Base-by-base conservation (phyloP, 2,329 filamentous ascomycete genomes). In the Colletotrichum sp. region DNA sequence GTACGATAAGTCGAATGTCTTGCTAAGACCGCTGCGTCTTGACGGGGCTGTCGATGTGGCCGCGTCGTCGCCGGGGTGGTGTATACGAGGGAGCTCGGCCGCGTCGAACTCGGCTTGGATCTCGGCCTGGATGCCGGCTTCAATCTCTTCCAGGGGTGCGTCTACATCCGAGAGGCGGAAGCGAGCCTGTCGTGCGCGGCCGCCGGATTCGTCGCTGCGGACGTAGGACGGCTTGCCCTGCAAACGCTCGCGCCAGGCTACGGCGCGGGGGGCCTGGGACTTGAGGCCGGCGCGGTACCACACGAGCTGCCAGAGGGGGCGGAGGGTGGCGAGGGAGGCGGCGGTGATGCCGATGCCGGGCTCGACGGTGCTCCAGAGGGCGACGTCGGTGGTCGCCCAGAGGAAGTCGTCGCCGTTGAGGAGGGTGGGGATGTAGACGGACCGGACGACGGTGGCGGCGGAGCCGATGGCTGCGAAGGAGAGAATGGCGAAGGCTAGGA, bases 301-400 rank as follows among this genome's bases (percentile, higher is more conserved):
- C 2, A 76, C n/a, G 8, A 76, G 69, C 6, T 68, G 68, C 76
- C 73, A 76, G 16, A 86, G 84, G 2, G 86, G 85, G 15, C 82
- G 81, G 2, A 88, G 83, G 2, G 86, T 88, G 8, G 86, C 86
- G 3, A 85, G 69, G 1, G 80, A 83, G 8, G 85, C 82, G 9
- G 86, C 85, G 1, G 82, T 84, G 55, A 88, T 86, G 36, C 84
- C 86, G 49, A 88, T 83, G 6, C 85, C 85, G 6, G 84, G 85
- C 77, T 88, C 87, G 49, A 87, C 82, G 24, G 87, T 87, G 2
- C 85, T 87, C 86, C 86, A 88, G 71, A 88, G 85, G 21, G 86
- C 86, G 8, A 88, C 80, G 64, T 87, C 86, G 24, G 85, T 82
- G 21, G 85, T 86, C 49, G 85, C 82, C 81, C 85, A 88, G 12